phyloP scores from a whole-genome alignment of 78 protist species.

The Guillardia theta region DNA sequence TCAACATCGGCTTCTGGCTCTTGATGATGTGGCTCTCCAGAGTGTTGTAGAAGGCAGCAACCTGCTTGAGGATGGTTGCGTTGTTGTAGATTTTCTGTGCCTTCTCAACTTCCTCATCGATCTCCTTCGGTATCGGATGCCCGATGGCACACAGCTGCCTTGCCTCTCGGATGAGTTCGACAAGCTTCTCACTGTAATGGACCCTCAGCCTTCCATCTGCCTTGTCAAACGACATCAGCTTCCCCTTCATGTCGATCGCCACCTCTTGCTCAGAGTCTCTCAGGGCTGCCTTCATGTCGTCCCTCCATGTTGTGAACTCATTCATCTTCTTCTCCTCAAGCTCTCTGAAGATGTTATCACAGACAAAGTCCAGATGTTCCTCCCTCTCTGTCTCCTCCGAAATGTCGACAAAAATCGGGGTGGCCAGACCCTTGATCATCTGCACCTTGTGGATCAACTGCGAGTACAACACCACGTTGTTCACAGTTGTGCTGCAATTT shows the following conservation, averaged over 20 bases:
- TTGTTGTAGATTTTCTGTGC: slow-evolving; percentile 47
- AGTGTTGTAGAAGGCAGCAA: slow-evolving; percentile 80
- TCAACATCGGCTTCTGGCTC: slow-evolving; percentile 68
- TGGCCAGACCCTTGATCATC: background rate
- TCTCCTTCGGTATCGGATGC: slow-evolving; percentile 41
- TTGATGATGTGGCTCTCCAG: slow-evolving; percentile 63
- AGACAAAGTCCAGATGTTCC: too few relatives aligned
- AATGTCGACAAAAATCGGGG: background rate
- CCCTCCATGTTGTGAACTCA: background rate
- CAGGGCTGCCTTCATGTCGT: background rate
- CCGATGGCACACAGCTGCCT: slow-evolving; percentile 74
- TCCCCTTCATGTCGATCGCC: slow-evolving; percentile 30
- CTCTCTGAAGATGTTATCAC: background rate
- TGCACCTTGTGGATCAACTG: slow-evolving; percentile 32
- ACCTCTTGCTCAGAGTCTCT: background rate
- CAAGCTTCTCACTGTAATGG: slow-evolving; percentile 69
- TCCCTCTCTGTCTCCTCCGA: background rate
- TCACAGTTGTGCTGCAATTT: slow-evolving; percentile 24
- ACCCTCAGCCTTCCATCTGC: slow-evolving; percentile 63
- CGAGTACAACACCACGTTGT: slow-evolving; percentile 32
- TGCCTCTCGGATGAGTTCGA: slow-evolving; percentile 71
- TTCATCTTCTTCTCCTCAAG: background rate
- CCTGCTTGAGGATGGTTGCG: slow-evolving; percentile 55
- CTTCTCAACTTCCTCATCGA: background rate
- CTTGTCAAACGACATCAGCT: slow-evolving; percentile 45